A percentile compares a stretch with the other conserved stretches of the same genome.
phyloP scores from a whole-genome alignment of 2,329 filamentous ascomycete species.

The Fusarium newnesense region DNA sequence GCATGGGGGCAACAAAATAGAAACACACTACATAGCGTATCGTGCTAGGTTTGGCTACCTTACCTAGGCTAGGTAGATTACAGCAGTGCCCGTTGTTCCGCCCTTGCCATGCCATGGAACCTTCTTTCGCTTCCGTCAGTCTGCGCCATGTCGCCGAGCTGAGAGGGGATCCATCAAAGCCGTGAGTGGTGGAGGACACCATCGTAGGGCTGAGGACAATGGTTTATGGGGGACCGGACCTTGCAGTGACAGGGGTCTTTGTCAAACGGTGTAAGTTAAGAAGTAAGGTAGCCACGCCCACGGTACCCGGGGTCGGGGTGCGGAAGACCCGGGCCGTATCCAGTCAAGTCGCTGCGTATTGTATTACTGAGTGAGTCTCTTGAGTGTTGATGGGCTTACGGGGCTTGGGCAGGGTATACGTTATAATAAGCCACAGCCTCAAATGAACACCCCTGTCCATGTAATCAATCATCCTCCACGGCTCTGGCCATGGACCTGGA shows the following conservation, averaged over 20 bases:
- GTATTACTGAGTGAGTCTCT: background rate
- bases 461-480: slow-evolving; percentile 13
- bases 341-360: slow-evolving; percentile 26
- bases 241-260: slow-evolving; percentile 25
- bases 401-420: slow-evolving; percentile 27
- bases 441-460: slow-evolving; percentile 21
- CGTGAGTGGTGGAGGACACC: slow-evolving; percentile 29
- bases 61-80: slow-evolving; percentile 5
- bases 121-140: slow-evolving; percentile 22
- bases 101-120: slow-evolving; percentile 20
- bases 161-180: slow-evolving; percentile 29
- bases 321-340: slow-evolving; percentile 29
- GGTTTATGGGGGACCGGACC: slow-evolving; percentile 6
- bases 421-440: slow-evolving; percentile 39
- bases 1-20: slow-evolving; percentile 39
- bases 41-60: background rate
- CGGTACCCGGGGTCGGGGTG: slow-evolving; percentile 10
- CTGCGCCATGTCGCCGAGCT: slow-evolving; percentile 41
- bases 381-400: slow-evolving; percentile 22
- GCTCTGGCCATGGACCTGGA: slow-evolving; percentile 13
- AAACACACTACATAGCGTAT: slow-evolving; percentile 18
- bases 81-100: slow-evolving; percentile 22
- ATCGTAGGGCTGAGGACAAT: slow-evolving; percentile 36
- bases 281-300: slow-evolving; percentile 6
- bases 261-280: slow-evolving; percentile 19